Evolutionary conservation across 805 yeast genomes (phyloP).

Genomic region (Lipomyces sp.): DNA sequence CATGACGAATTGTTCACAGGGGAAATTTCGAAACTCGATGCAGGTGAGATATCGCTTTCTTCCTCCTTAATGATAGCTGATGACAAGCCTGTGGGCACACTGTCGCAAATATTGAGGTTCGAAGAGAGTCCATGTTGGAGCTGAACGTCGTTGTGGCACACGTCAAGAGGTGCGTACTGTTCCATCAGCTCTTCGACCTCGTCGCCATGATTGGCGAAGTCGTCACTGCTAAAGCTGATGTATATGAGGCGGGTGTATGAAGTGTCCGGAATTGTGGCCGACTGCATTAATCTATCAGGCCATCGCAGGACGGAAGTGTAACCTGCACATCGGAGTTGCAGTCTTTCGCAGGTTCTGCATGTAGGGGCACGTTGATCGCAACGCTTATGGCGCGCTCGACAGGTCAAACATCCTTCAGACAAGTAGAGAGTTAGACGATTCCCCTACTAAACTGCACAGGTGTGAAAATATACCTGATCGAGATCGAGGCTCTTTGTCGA

Average conservation of each 20-base stretch:
- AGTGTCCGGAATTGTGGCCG: conserved; percentile 12
- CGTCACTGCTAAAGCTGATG: conserved; percentile 10
- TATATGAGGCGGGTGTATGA: conserved; percentile 10
- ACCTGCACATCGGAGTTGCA: conserved; percentile 58
- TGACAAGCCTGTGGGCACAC: too few relatives aligned
- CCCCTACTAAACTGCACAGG: not conserved
- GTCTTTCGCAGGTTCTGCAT: conserved; percentile 57
- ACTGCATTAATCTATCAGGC: conserved; percentile 21
- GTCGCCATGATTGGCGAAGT: conserved; percentile 11
- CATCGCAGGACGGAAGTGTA: conserved; percentile 20
- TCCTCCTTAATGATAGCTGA: too few relatives aligned
- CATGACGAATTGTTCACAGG: too few relatives aligned
- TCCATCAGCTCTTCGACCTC: conserved; percentile 18
- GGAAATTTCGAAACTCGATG: too few relatives aligned
- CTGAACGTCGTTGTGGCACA: not conserved
- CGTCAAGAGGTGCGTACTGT: conserved; percentile 12
- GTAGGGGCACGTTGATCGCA: conserved; percentile 66
- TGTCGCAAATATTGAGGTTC: too few relatives aligned
- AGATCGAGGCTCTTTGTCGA: conserved; percentile 24
- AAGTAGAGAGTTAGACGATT: not conserved
- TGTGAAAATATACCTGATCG: conserved; percentile 10
- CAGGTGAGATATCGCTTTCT: too few relatives aligned
- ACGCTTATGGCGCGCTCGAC: conserved; percentile 63
- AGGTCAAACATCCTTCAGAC: conserved; percentile 40
- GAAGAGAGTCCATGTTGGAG: too few relatives aligned